These are phyloP conservation scores for Suhomyces yuchorum DNA, from an alignment of 1,139 yeast genomes.

Conservation along the genomic window DNA sequence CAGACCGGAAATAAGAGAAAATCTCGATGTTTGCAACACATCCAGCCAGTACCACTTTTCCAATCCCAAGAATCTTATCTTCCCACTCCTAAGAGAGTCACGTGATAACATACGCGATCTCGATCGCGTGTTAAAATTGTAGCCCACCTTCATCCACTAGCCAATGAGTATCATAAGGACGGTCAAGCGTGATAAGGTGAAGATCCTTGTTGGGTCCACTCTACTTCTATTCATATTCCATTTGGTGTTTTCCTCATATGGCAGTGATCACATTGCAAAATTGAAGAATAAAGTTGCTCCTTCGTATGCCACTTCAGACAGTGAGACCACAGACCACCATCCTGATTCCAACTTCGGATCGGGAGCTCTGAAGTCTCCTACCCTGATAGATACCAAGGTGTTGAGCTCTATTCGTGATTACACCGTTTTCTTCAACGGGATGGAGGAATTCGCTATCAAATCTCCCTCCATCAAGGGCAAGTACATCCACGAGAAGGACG, in stretches of 20 bases:
- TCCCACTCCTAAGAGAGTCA: too few relatives aligned
- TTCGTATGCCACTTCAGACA: too few relatives aligned
- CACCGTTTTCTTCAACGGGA: conserved; percentile 33
- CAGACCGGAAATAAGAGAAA: too few relatives aligned
- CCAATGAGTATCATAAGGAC: conserved; percentile 13
- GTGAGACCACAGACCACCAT: not conserved
- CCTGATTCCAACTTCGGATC: conserved; percentile 1
- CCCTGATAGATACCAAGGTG: not conserved
- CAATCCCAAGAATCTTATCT: too few relatives aligned
- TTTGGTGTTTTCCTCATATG: not conserved
- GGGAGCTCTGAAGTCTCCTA: not conserved
- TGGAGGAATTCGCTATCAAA: conserved; percentile 31
- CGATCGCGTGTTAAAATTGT: conserved; percentile 3
- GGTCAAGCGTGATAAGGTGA: conserved; percentile 17
- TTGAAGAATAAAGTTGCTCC: not conserved
- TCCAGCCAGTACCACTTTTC: too few relatives aligned
- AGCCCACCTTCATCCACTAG: not conserved
- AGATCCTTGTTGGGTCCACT: conserved; percentile 11
- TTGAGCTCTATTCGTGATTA: conserved; percentile 30
- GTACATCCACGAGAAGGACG: conserved; percentile 27
- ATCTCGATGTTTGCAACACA: too few relatives aligned
- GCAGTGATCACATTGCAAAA: not conserved
- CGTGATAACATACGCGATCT: conserved; percentile 2
- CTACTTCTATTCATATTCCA: conserved; percentile 1
- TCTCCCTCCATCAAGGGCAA: conserved; percentile 38